Conservation (phyloP, 2,329 filamentous ascomycete genomes). For the Colletotrichum echinochloae region DNA sequence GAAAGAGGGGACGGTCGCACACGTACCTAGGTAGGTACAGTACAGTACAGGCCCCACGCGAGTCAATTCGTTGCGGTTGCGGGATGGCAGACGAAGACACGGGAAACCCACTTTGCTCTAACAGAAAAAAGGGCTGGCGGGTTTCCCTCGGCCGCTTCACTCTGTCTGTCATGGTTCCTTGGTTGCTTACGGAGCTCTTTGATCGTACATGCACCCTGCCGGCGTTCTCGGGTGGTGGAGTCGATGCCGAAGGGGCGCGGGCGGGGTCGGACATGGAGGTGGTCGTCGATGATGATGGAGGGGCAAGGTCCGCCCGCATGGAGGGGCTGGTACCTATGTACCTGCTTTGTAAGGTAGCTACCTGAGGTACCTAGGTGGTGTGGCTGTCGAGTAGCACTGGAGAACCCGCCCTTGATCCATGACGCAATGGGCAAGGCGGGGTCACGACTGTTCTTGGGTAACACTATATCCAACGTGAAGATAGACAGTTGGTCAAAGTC, state of each 20-base stretch:
- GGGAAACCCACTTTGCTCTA: slow-evolving; percentile 23
- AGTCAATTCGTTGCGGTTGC: slow-evolving; percentile 10
- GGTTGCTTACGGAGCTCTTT: slow-evolving; percentile 22
- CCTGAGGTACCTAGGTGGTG: no score
- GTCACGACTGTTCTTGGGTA: not conserved
- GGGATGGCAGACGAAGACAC: slow-evolving; percentile 4
- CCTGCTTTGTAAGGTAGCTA: no score
- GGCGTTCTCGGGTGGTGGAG: slow-evolving; percentile 30
- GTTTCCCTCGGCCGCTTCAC: no score
- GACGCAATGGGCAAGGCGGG: slow-evolving; percentile 33
- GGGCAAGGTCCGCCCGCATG: not conserved
- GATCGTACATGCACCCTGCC: not conserved
- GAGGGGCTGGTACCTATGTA: no score
- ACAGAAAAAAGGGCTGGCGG: no score
- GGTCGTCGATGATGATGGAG: slow-evolving; percentile 7
- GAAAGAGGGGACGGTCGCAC: no score
- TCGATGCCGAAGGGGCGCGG: slow-evolving; percentile 13
- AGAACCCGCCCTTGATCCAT: slow-evolving; percentile 22
- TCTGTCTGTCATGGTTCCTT: not conserved
- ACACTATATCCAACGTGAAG: no score
- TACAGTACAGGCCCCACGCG: slow-evolving; percentile 18
- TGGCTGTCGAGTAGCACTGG: not conserved
- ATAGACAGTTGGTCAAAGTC: not conserved
- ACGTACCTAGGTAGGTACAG: no score
- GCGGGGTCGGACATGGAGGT: not conserved